Base-by-base conservation (phyloP, 2,329 filamentous ascomycete genomes). In the Fusarium fujikuroi region DNA sequence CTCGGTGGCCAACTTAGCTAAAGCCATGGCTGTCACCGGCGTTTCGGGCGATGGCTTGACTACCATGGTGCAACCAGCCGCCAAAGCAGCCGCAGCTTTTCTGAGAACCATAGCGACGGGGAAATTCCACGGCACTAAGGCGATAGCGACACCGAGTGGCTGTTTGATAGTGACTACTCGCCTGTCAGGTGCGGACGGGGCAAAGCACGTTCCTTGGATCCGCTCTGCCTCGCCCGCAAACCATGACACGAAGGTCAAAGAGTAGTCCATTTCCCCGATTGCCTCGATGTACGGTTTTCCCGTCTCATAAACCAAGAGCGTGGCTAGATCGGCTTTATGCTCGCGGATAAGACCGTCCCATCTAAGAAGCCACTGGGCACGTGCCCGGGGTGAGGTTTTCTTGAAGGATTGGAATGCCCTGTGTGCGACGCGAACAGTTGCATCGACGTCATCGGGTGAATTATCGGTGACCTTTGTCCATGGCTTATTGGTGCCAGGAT, bases 1-100 rank as follows among this genome's bases (percentile, higher is more conserved):
- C 28, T 91, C 87, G 43, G 88, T 84, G 0, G 90, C 91, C n/a
- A 95, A 87, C 75, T 91, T 87, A 1, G 91, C 91, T 14, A 95
- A 82, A 1, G 91, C 91, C 40, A 93, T 88, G 1, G 91, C 89
- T 42, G 92, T 93, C 72, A 93, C 88, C 0, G 93, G 93, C 4
- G 93, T 94, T 79, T 94, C 91, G 1, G 91, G 91, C 4, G 89
- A 91, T 3, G 92, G 91, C 81, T 94, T 94, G 14, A 89, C 85
- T 7, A 95, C 85, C 89, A 95, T 93, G 2, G 92, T 93, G 79
- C 92, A 94, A 28, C 92, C 92, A 15, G 92, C 92, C 14, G 92
- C 92, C 32, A 94, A 83, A 1, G 89, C 89, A 1, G 90, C 83
- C 0, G 79, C 83, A 3, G 83, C 80, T 59, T 87, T 87, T 23